Evolutionary conservation across 371 early-diverging fungal species (phyloP), one percentile per base, ranked within the genome.

Genomic region (Blakeslea trispora): DNA sequence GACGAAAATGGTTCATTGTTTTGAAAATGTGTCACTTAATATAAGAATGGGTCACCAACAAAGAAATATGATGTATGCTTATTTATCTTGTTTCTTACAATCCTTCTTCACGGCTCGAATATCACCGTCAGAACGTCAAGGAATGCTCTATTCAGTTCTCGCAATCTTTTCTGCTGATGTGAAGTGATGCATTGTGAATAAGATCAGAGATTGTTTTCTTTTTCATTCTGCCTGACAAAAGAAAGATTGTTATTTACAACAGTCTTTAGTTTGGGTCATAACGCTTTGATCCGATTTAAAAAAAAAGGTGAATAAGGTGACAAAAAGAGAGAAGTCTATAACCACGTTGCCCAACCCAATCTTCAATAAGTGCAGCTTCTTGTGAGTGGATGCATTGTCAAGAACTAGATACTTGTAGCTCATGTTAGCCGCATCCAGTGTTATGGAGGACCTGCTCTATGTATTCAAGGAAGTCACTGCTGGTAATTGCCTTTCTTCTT

Each of bases 341-440:
- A n/a, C n/a, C n/a, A n/a, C n/a, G 44, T 49, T 45, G 21, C 3
- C 31, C 45, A 19, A 63, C 44, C 57, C 50, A 57, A 51, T 45
- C 58, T 44, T 51, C 35, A 44, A 59, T 39, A 35, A 41, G 31
- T 31, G 17, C 14, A 39, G 52, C 13, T n/a, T n/a, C 46, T 52
- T 59, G 43, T 50, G 58, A 35, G 50, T 57, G 22, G 50, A 50
- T 24, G 57, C 57, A 51, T 58, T 58, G 21, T 51, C 58, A 58
- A 58, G 52, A 19, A 52, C 58, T 24, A 58, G 18, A 45, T 58
- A 58, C n/a, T 34, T 57, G 57, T 57, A 50, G 37, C 50, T 57
- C 57, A 50, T 50, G 37, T 32, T 34, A 43, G 50, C 45, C 23
- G 45, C 22, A 50, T 57, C 57, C 32, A 57, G 15, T 57, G 57